Evolutionary conservation across 257 asterid genomes (phyloP), one percentile per base, ranked within the genome.

Genomic region (Plectranthus barbatus): DNA sequence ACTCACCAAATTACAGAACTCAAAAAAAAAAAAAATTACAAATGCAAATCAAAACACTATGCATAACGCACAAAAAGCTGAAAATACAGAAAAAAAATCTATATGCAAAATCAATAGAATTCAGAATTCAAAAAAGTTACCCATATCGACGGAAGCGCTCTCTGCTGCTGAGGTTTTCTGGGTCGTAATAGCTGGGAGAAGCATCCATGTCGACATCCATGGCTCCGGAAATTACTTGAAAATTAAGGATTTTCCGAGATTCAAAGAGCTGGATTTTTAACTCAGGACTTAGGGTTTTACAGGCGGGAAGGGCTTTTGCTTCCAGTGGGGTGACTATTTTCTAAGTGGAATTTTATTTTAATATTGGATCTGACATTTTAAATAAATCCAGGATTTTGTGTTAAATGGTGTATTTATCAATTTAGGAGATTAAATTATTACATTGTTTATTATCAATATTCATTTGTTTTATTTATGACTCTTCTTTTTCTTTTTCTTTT

Each of bases 91-190:
- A 26, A 7, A 31, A 40, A 18, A 39, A 33, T 14, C 10, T n/a
- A 54, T 47, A 18, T 26, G 40, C 11, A 58, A 39, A 62, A 69
- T 15, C 20, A 29, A 51, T 59, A 13, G 60, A 24, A 45, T 14
- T 13, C 7, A 29, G 7, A 34, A 11, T 41, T 17, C 33, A 15
- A 68, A 24, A 42, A 18, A 37, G 20, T 40, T 84, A 91, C 96
- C 99, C 87, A 81, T 85, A 93, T 73, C 99, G 88, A 53, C 99
- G 96, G 67, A 77, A 93, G 9, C 87, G 86, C 84, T 90, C 96
- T 64, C 99, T 77, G 41, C 72, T 79, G 68, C 82, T 82, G 69
- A 85, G 76, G 79, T 89, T 84, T 66, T 87, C 82, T 0, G 99
- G 99, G 77, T 90, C 84, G 37, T 74, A 76, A 70, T 79, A 72